Evolutionary conservation across 179 eudicot genomes (phyloP).

Genomic region (Corrigiola litoralis): DNA sequence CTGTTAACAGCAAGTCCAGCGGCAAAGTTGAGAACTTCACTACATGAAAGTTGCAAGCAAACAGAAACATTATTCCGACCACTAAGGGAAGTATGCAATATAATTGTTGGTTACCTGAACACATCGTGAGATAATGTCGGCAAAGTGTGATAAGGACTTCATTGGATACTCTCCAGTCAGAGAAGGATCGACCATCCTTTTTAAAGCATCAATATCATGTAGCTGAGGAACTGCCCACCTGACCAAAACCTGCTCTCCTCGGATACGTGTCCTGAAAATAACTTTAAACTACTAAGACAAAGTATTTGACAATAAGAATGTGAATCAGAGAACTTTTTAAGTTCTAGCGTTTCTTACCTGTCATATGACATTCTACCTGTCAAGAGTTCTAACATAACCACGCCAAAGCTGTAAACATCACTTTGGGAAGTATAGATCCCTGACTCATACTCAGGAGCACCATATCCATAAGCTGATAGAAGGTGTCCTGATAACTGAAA

Average conservation of each 20-base stretch:
- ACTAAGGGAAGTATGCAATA: too few species aligned
- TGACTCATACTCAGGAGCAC: conserved; percentile 95
- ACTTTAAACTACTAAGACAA: neutral
- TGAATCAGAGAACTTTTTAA: neutral
- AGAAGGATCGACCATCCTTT: conserved; percentile 82
- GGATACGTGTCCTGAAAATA: conserved; percentile 43
- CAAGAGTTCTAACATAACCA: conserved; percentile 46
- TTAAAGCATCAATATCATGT: conserved; percentile 81
- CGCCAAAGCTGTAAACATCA: conserved; percentile 94
- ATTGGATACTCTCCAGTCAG: conserved; percentile 53
- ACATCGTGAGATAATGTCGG: conserved; percentile 72
- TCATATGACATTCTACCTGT: conserved; percentile 91
- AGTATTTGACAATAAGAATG: neutral
- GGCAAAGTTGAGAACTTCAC: too few species aligned
- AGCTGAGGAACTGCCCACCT: conserved; percentile 91
- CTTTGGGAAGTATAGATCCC: conserved; percentile 79
- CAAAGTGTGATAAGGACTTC: conserved; percentile 72
- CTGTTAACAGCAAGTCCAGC: neutral
- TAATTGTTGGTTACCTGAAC: conserved; percentile 59
- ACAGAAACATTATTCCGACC: too few species aligned
- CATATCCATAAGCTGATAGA: conserved; percentile 79
- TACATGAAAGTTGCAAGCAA: neutral
- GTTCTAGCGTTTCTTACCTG: conserved; percentile 42
- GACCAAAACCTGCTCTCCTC: conserved; percentile 77
- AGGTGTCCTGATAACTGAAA: conserved; percentile 88